Conservation (phyloP, 2,329 filamentous ascomycete genomes). For the Hymenoscyphus fructigenus region DNA sequence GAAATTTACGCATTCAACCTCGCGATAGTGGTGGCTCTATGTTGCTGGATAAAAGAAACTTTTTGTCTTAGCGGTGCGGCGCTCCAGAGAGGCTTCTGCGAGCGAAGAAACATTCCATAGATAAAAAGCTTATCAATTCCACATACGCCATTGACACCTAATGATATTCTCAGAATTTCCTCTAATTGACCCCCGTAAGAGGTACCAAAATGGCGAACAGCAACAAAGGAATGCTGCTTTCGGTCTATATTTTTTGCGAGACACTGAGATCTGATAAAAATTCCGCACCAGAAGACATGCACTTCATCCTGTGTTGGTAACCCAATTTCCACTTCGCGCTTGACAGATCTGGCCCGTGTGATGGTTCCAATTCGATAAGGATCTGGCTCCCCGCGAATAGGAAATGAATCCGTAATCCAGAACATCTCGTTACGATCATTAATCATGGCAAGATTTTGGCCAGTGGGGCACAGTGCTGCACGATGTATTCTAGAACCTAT, state of each 20-base stretch:
- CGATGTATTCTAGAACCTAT: conserved; percentile 15
- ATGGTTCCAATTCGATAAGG: conserved; percentile 13
- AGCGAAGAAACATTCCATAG: background rate
- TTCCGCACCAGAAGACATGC: conserved; percentile 15
- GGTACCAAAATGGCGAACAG: background rate
- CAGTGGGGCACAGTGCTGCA: conserved; percentile 11
- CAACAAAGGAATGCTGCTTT: background rate
- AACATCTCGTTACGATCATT: conserved; percentile 20
- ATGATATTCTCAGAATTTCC: background rate
- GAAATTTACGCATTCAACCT: background rate
- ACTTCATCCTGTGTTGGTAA: conserved; percentile 14
- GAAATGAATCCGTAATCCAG: conserved; percentile 16
- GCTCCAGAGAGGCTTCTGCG: background rate
- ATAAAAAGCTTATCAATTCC: background rate
- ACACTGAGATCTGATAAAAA: background rate
- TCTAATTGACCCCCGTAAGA: background rate
- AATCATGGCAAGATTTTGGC: conserved; percentile 15
- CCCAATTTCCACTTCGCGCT: conserved; percentile 16
- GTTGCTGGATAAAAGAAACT: background rate
- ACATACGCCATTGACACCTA: background rate
- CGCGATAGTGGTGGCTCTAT: background rate
- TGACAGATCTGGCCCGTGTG: conserved; percentile 14
- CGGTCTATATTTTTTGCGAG: background rate
- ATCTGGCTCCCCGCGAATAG: conserved; percentile 9
- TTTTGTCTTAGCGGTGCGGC: background rate